Evolutionary conservation across 2,329 filamentous ascomycete genomes (phyloP), one percentile per base, ranked within the genome.

Genomic region (Colletotrichum sp.): DNA sequence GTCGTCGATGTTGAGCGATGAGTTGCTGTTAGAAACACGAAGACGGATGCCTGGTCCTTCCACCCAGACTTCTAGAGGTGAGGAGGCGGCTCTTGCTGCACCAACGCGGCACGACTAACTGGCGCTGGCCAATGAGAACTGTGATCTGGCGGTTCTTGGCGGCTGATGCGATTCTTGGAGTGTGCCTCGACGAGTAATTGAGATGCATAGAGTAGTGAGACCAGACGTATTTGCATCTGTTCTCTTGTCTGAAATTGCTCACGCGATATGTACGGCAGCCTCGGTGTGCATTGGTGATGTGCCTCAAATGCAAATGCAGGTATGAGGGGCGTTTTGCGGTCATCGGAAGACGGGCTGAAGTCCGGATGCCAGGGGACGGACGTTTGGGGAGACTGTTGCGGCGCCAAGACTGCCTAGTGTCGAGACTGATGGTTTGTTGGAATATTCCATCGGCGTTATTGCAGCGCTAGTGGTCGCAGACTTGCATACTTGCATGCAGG

Each of bases 381-480:
- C 39, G 70, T 59, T 57, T 57, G 63, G 30, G 57, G 63, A 39
- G 69, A 26, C 30, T 39, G 30, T 36, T 57, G 55, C 62, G 34
- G 63, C 39, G 73, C 69, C 73, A 76, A 76, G 69, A 63, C 52
- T 24, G 57, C 15, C 13, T 16, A 32, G 24, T 32, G 24, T 36
- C 62, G n/a, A 67, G 39, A 32, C 24, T 57, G 30, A 16, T 21
- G 26, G 9, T 44, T 24, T 69, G 18, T 59, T 36, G 44, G 39
- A 65, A 68, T 60, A 68, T 73, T 65, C 39, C 59, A 44, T 68
- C 49, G 15, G 16, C 28, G 55, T 24, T 71, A 60, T 57, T 49
- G 69, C 39, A 72, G 60, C 72, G 59, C 44, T 71, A 74, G 49
- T 21, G 55, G 67, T 69, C 44, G 32, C 55, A 62, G 55, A 69